These are phyloP conservation scores for Gloeopeniophorella convolvens DNA, from an alignment of 768 basidiomycete species.

Conservation along the genomic window DNA sequence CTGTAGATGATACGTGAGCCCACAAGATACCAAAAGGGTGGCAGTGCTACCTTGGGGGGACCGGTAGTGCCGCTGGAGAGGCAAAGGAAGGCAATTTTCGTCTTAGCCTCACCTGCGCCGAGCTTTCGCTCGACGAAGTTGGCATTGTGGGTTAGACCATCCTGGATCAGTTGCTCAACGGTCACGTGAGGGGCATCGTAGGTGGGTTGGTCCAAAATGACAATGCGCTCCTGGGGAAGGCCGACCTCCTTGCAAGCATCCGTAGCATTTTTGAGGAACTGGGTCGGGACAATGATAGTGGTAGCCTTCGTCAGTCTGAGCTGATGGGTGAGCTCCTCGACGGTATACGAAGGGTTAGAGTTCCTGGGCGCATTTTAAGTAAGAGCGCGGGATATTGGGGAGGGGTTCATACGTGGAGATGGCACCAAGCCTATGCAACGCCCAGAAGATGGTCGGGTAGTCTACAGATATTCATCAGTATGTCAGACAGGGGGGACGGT, in stretches of 20 bases:
- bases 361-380: not conserved
- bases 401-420: slow-evolving; percentile 46
- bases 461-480: slow-evolving; percentile 30
- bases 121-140: slow-evolving; percentile 13
- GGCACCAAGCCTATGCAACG: slow-evolving; percentile 49
- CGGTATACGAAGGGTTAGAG: slow-evolving; percentile 32
- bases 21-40: slow-evolving; percentile 25
- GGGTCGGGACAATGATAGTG: slow-evolving; percentile 9
- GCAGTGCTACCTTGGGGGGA: slow-evolving; percentile 27
- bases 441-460: slow-evolving; percentile 53
- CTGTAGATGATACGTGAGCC: slow-evolving; percentile 30
- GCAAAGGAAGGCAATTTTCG: slow-evolving; percentile 56
- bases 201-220: slow-evolving; percentile 9
- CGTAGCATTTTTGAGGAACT: slow-evolving; percentile 4
- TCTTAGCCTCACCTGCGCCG: slow-evolving; percentile 28
- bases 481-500: not conserved
- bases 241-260: slow-evolving; percentile 11
- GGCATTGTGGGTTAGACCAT: slow-evolving; percentile 2
- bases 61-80: slow-evolving; percentile 77
- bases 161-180: slow-evolving; percentile 9
- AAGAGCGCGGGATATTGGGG: not conserved
- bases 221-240: slow-evolving; percentile 5
- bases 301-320: slow-evolving; percentile 25
- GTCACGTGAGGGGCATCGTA: slow-evolving; percentile 7
- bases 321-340: slow-evolving; percentile 30